Evolutionary conservation across 805 yeast genomes (phyloP).

Genomic region (Candida jianshihensis): DNA sequence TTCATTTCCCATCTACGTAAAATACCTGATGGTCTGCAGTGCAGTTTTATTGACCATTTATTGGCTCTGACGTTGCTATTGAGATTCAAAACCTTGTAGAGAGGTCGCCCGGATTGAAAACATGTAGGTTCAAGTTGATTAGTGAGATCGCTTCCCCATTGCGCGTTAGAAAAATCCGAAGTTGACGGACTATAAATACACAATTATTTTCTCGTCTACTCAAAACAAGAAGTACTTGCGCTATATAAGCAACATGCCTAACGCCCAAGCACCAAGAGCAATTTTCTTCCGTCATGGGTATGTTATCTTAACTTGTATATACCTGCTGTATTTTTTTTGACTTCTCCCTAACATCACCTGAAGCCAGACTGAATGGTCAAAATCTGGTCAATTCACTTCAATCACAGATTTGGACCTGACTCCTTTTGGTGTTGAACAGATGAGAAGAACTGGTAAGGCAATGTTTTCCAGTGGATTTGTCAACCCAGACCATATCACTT

Average conservation of each 20-base stretch:
- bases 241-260: slow-evolving; percentile 5
- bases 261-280: slow-evolving; percentile 53
- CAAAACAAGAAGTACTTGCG: too few species aligned
- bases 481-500: slow-evolving; percentile 53
- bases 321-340: too few species aligned
- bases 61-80: too few species aligned
- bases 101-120: too few species aligned
- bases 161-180: slow-evolving; percentile 4
- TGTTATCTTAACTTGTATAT: slow-evolving; percentile 7
- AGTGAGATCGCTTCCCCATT: too few species aligned
- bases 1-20: too few species aligned
- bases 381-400: slow-evolving; percentile 88
- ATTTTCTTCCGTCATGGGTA: slow-evolving; percentile 70
- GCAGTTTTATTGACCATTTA: too few species aligned
- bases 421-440: slow-evolving; percentile 68
- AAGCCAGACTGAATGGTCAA: slow-evolving; percentile 91
- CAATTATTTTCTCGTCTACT: too few species aligned
- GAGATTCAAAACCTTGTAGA: too few species aligned
- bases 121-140: too few species aligned
- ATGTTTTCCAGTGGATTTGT: slow-evolving; percentile 62
- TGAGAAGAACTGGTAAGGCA: slow-evolving; percentile 63
- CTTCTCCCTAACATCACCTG: too few species aligned
- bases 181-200: not conserved
- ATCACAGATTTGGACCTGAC: slow-evolving; percentile 77
- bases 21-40: too few species aligned